These are phyloP conservation scores for Beauveria sp. DNA, from an alignment of 2,329 filamentous ascomycete species.

Conservation along the genomic window DNA sequence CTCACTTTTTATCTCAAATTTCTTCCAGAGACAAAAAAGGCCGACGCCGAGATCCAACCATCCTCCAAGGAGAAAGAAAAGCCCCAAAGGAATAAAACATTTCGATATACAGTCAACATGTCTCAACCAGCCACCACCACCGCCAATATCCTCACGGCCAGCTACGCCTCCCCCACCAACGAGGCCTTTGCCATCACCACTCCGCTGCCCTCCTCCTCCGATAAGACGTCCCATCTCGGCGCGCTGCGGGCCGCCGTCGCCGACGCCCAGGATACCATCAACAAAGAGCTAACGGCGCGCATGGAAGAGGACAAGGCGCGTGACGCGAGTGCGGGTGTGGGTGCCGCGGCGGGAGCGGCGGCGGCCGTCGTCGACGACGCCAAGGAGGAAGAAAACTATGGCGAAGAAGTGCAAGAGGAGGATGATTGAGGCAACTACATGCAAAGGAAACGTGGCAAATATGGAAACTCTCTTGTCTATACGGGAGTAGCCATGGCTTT, in stretches of 20 bases:
- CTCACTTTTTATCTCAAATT: too few species aligned
- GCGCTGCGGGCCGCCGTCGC: slow-evolving; percentile 50
- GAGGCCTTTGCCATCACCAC: slow-evolving; percentile 37
- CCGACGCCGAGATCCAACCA: not conserved
- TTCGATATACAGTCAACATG: slow-evolving; percentile 9
- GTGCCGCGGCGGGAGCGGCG: slow-evolving; percentile 13
- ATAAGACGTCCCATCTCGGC: slow-evolving; percentile 53
- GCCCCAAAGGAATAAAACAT: not conserved
- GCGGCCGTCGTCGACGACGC: slow-evolving; percentile 38
- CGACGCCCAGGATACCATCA: slow-evolving; percentile 58
- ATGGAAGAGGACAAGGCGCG: slow-evolving; percentile 66
- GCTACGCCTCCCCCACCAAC: slow-evolving; percentile 47
- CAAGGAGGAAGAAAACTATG: slow-evolving; percentile 71
- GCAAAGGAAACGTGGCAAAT: not conserved
- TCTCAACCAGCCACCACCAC: slow-evolving; percentile 11
- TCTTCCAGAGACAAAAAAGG: too few species aligned
- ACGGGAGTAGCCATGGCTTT: not conserved
- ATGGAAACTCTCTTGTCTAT: too few species aligned
- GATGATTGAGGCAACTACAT: slow-evolving; percentile 27
- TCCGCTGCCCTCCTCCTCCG: slow-evolving; percentile 30
- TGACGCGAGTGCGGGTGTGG: slow-evolving; percentile 25
- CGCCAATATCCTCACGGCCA: slow-evolving; percentile 32
- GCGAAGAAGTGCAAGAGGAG: slow-evolving; percentile 72
- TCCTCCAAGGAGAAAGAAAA: not conserved
- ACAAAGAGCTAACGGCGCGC: slow-evolving; percentile 60